These are phyloP conservation scores for Cryptosporidium tyzzeri DNA, from an alignment of 169 alveolate genomes.

Conservation along the genomic window DNA sequence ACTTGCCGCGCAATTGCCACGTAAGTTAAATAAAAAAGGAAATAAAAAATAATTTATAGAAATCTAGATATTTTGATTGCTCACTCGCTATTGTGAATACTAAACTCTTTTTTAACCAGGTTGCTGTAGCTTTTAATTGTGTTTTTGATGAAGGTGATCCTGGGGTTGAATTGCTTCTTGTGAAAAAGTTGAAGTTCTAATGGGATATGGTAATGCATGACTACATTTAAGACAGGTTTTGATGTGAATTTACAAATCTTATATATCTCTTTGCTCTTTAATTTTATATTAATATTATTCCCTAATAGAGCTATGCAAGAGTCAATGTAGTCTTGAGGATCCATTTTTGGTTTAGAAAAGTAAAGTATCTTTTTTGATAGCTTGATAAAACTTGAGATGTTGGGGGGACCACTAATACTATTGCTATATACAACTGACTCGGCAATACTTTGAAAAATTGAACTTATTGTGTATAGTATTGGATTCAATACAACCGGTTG, in stretches of 20 bases:
- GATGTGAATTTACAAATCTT: constrained; percentile 28
- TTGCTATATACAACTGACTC: neutral
- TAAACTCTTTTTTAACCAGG: constrained; percentile 34
- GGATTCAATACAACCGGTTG: constrained; percentile 59
- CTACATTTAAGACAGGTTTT: neutral
- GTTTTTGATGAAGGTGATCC: constrained; percentile 11
- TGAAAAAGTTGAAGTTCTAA: constrained; percentile 34
- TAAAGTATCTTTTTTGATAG: constrained; percentile 20
- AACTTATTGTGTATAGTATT: constrained; percentile 46
- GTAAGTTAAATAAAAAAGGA: neutral
- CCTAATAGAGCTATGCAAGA: constrained; percentile 38
- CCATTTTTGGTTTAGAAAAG: constrained; percentile 39
- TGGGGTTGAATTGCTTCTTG: constrained; percentile 39
- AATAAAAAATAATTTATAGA: neutral
- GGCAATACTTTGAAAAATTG: constrained; percentile 12
- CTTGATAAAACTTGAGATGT: constrained; percentile 5
- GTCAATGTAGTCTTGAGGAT: constrained; percentile 19
- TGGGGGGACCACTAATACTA: neutral
- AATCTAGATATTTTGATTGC: too few relatives aligned
- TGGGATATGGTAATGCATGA: constrained; percentile 42
- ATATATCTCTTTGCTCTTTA: neutral
- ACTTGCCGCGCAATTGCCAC: too few relatives aligned
- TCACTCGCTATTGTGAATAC: neutral
- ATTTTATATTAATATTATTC: neutral
- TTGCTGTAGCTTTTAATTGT: constrained; percentile 20